Evolutionary conservation across 805 yeast species (phyloP).

Genomic region (Candida dendrica): DNA sequence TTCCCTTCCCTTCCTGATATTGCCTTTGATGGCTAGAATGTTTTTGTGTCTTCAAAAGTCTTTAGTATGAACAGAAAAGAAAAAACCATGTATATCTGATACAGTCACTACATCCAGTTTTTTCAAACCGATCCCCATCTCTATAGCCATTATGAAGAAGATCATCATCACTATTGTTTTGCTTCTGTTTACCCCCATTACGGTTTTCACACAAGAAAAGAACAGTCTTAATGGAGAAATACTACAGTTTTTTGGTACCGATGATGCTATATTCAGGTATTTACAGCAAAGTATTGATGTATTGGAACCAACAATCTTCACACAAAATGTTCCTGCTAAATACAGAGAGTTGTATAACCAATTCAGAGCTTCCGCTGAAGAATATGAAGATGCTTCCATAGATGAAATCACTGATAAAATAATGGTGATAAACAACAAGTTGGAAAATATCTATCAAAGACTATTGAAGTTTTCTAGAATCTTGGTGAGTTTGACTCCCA

Average conservation of each 20-base stretch:
- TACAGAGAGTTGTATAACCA: not conserved
- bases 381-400: not conserved
- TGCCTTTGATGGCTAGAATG: too few species aligned
- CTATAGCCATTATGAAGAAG: too few species aligned
- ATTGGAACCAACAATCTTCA: not conserved
- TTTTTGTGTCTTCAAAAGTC: too few species aligned
- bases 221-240: too few species aligned
- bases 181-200: too few species aligned
- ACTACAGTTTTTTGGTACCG: not conserved
- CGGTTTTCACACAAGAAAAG: too few species aligned
- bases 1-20: too few species aligned
- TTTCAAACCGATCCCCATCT: too few species aligned
- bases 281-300: not conserved
- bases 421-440: not conserved
- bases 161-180: too few species aligned
- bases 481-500: not conserved
- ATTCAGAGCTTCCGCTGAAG: not conserved
- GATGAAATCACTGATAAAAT: not conserved
- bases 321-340: not conserved
- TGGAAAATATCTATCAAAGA: not conserved
- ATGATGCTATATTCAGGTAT: not conserved
- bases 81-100: too few species aligned
- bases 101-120: too few species aligned
- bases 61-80: too few species aligned
- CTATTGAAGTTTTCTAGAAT: constrained; percentile 1